phyloP scores from a whole-genome alignment of 352 stramenopile species.

The Globisporangium abappressorium region DNA sequence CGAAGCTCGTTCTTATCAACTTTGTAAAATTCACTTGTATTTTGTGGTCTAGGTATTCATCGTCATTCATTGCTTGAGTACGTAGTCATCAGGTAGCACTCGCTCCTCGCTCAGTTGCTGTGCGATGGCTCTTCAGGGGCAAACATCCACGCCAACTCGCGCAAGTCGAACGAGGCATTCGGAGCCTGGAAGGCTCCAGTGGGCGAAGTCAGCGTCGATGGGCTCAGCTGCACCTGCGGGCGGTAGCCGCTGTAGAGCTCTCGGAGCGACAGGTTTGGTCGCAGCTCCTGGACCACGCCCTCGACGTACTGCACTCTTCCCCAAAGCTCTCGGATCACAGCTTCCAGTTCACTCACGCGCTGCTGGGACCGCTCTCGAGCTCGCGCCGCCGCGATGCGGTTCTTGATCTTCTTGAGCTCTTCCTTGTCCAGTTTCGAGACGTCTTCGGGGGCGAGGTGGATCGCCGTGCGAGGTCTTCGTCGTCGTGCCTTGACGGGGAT shows the following conservation, averaged over 20 bases:
- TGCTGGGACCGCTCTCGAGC: constrained; percentile 54
- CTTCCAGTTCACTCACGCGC: constrained; percentile 46
- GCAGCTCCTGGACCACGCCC: constrained; percentile 34
- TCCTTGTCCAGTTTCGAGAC: constrained; percentile 36
- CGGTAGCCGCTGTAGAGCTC: constrained; percentile 45
- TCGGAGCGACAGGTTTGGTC: constrained; percentile 29
- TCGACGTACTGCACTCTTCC: constrained; percentile 60
- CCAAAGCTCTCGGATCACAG: constrained; percentile 52
- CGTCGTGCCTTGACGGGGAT: constrained; percentile 14
- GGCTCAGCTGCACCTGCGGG: constrained; percentile 30
- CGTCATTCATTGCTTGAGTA: background rate
- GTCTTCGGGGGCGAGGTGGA: constrained; percentile 39
- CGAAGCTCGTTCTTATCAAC: background rate
- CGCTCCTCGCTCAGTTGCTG: constrained; percentile 3
- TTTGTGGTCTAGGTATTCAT: background rate
- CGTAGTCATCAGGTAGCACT: background rate
- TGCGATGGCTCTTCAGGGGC: background rate
- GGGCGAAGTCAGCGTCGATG: constrained; percentile 10
- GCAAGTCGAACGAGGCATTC: constrained; percentile 18
- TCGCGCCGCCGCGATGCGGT: constrained; percentile 59
- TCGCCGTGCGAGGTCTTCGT: constrained; percentile 45
- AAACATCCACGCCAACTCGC: constrained; percentile 19
- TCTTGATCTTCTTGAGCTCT: constrained; percentile 69
- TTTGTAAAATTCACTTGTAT: background rate
- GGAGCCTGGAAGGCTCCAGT: constrained; percentile 14